Evolutionary conservation across 495 filamentous ascomycete species (phyloP).

Genomic region (Aspergillus heteromorphus): DNA sequence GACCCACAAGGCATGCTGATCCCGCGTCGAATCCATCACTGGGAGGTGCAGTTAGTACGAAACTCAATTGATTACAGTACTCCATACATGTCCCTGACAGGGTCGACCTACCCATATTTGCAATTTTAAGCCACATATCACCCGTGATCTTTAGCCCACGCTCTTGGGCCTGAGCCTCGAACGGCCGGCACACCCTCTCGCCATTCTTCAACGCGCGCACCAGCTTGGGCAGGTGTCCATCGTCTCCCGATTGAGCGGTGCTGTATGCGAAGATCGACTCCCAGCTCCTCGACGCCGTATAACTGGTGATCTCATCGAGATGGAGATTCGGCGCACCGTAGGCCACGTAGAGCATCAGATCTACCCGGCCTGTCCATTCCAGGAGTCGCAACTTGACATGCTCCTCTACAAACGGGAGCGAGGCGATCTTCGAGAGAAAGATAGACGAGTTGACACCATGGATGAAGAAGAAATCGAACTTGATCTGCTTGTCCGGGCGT

Average conservation of each 20-base stretch:
- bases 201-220: constrained; percentile 60
- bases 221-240: constrained; percentile 75
- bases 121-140: constrained; percentile 66
- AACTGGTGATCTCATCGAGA: constrained; percentile 49
- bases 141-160: constrained; percentile 52
- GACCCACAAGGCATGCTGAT: constrained; percentile 2
- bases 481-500: constrained; percentile 55
- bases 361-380: constrained; percentile 69
- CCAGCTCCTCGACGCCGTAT: constrained; percentile 44
- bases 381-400: constrained; percentile 59
- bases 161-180: constrained; percentile 35
- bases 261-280: constrained; percentile 51
- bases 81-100: neutral
- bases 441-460: constrained; percentile 59
- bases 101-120: constrained; percentile 30
- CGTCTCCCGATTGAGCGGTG: constrained; percentile 51
- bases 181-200: constrained; percentile 40
- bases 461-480: constrained; percentile 81
- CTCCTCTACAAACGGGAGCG: constrained; percentile 16
- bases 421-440: constrained; percentile 54
- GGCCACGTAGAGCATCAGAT: constrained; percentile 63
- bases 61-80: no score
- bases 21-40: constrained; percentile 5
- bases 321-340: constrained; percentile 50
- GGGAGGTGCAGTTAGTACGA: neutral